phyloP scores from a whole-genome alignment of 2,329 filamentous ascomycete genomes.

The Ceratocystis alfenasii region DNA sequence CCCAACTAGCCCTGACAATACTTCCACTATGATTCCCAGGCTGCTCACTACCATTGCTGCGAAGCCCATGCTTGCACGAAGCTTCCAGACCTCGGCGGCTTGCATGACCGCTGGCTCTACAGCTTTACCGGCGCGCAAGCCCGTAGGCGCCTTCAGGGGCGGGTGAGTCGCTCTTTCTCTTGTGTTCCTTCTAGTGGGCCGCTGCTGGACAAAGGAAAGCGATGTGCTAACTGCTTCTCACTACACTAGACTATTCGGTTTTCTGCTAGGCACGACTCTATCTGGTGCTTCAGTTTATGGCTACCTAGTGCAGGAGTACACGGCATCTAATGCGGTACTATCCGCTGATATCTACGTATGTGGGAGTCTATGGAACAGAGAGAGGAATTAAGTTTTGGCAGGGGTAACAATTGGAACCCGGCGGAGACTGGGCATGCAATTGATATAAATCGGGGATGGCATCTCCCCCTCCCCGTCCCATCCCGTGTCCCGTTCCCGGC shows the following conservation, averaged over 20 bases:
- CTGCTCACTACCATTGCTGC: slow-evolving; percentile 26
- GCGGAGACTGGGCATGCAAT: neutral
- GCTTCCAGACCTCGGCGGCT: slow-evolving; percentile 43
- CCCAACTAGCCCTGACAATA: neutral
- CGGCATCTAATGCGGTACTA: slow-evolving; percentile 81
- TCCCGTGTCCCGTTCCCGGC: neutral
- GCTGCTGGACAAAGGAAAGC: neutral
- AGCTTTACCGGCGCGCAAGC: slow-evolving; percentile 45
- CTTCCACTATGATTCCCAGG: slow-evolving; percentile 21
- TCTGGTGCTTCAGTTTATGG: slow-evolving; percentile 77
- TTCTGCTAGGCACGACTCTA: slow-evolving; percentile 71
- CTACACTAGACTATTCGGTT: slow-evolving; percentile 64
- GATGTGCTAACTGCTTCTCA: neutral
- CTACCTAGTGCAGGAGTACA: slow-evolving; percentile 88
- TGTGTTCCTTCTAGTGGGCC: neutral
- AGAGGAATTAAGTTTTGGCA: neutral
- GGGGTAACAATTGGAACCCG: neutral
- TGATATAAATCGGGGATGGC: neutral
- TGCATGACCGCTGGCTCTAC: slow-evolving; percentile 33
- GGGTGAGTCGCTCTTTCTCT: slow-evolving; percentile 37
- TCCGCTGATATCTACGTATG: slow-evolving; percentile 20
- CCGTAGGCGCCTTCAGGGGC: slow-evolving; percentile 49
- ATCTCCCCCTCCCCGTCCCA: neutral
- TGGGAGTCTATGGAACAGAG: neutral
- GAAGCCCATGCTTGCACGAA: slow-evolving; percentile 27